Evolutionary conservation across 495 filamentous ascomycete species (phyloP).

Genomic region (Daldinia loculata): DNA sequence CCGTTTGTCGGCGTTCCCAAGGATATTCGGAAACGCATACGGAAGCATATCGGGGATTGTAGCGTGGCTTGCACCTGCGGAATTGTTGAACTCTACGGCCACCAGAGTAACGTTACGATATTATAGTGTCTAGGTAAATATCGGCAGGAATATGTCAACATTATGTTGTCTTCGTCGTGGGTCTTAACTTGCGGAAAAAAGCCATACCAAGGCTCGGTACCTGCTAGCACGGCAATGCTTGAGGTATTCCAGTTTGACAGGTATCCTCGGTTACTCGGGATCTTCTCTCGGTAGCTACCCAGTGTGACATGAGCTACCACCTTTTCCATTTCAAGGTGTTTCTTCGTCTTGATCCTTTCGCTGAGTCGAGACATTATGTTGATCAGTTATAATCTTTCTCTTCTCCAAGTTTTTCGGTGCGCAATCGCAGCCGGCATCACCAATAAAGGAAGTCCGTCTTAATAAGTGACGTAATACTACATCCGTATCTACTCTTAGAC

Average conservation of each 20-base stretch:
- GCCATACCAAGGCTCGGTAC: slow-evolving; percentile 17
- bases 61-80: slow-evolving; percentile 38
- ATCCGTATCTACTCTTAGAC: not conserved
- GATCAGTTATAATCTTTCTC: not conserved
- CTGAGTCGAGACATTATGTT: not conserved
- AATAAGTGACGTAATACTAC: slow-evolving; percentile 6
- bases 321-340: not conserved
- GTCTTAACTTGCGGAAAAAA: not conserved
- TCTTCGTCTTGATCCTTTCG: not conserved
- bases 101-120: slow-evolving; percentile 35
- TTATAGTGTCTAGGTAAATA: slow-evolving; percentile 4
- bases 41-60: slow-evolving; percentile 44
- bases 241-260: slow-evolving; percentile 6
- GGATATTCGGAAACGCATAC: slow-evolving; percentile 26
- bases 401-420: no score
- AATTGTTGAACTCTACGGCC: slow-evolving; percentile 36
- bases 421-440: not conserved
- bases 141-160: not conserved
- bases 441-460: not conserved
- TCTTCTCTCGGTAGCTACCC: slow-evolving; percentile 23
- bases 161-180: not conserved
- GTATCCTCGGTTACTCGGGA: slow-evolving; percentile 32
- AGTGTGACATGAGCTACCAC: slow-evolving; percentile 17
- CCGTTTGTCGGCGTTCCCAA: slow-evolving; percentile 44
- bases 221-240: slow-evolving; percentile 5